Percentiles rank a stretch among this genome's conserved stretches.
These are phyloP conservation scores for Plasmodium vivax DNA, from an alignment of 169 alveolate species.

Conservation along the genomic window DNA sequence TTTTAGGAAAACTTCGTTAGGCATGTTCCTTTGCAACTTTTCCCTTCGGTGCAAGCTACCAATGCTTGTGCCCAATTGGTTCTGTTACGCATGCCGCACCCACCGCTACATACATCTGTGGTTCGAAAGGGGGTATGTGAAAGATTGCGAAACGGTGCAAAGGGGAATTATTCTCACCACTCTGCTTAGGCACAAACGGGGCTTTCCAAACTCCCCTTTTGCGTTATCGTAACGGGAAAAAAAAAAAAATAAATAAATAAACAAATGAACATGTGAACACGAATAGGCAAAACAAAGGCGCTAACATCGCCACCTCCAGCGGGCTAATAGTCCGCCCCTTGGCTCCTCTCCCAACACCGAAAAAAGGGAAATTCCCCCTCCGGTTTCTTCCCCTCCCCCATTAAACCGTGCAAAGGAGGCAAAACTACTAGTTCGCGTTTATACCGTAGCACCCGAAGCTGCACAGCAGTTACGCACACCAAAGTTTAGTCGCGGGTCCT, in stretches of 20 bases:
- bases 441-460: neutral
- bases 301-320: neutral
- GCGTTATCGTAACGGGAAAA: neutral
- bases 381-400: neutral
- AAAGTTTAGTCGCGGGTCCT: neutral
- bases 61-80: neutral
- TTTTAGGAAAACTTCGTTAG: neutral
- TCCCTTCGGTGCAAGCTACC: neutral
- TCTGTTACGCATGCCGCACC: neutral
- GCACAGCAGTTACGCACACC: neutral
- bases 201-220: neutral
- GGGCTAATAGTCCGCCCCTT: neutral
- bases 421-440: neutral
- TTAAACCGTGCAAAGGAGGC: neutral
- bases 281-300: neutral
- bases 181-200: neutral
- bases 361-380: neutral
- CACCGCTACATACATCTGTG: neutral
- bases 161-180: neutral
- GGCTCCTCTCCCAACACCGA: neutral
- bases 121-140: neutral
- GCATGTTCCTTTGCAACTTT: neutral
- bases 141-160: neutral
- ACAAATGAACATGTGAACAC: neutral
- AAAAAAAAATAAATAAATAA: too few species aligned